phyloP scores from a whole-genome alignment of 2,329 filamentous ascomycete species.

The Fusarium hostae region DNA sequence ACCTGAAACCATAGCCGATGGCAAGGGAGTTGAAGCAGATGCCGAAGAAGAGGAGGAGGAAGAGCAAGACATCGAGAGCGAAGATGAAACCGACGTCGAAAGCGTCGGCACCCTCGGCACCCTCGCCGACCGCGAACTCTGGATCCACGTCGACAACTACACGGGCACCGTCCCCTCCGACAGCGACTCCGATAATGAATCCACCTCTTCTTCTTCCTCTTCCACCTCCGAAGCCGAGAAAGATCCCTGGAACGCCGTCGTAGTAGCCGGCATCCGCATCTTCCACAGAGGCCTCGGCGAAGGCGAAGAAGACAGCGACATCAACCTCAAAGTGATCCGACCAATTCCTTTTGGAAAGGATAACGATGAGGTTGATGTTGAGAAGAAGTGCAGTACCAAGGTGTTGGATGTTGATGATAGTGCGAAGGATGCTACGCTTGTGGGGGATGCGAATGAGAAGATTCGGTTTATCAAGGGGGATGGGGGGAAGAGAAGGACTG shows the following conservation, averaged over 20 bases:
- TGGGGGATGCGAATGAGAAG: constrained; percentile 48
- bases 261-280: constrained; percentile 69
- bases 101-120: constrained; percentile 52
- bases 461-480: constrained; percentile 52
- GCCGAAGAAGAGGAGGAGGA: background rate
- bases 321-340: constrained; percentile 54
- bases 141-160: constrained; percentile 46
- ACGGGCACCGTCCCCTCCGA: constrained; percentile 7
- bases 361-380: constrained; percentile 36
- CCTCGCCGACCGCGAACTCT: constrained; percentile 54
- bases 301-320: constrained; percentile 48
- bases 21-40: background rate
- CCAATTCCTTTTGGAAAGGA: constrained; percentile 50
- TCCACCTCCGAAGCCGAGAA: constrained; percentile 65
- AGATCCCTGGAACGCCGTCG: constrained; percentile 73
- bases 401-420: constrained; percentile 59
- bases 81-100: constrained; percentile 42
- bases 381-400: constrained; percentile 45
- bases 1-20: background rate
- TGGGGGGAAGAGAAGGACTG: constrained; percentile 11
- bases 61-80: constrained; percentile 2
- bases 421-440: constrained; percentile 57
- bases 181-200: constrained; percentile 10
- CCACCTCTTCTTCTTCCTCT: constrained; percentile 46
- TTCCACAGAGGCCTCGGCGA: constrained; percentile 61